A percentile compares a stretch with the other conserved stretches of the same genome.
phyloP scores from a whole-genome alignment of 1,284 basidiomycete genomes.

The Megacollybia platyphylla region DNA sequence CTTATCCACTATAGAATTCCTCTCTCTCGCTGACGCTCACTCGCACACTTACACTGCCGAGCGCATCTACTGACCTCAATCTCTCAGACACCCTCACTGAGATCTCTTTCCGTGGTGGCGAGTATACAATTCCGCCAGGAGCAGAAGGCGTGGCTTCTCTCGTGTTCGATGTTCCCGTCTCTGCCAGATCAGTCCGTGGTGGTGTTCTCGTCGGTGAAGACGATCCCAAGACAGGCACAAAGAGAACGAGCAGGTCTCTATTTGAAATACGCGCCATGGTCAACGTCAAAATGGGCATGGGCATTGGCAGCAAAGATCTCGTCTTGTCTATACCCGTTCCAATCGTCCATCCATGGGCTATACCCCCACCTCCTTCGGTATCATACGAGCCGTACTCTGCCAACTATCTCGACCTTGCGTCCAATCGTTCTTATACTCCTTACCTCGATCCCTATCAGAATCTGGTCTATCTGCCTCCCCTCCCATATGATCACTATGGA shows the following conservation, averaged over 20 bases:
- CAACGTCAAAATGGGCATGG: conserved; percentile 45
- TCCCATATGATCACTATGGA: conserved; percentile 9
- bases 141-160: conserved; percentile 64
- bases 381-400: conserved; percentile 6
- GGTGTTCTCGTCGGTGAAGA: conserved; percentile 30
- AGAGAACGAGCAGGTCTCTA: conserved; percentile 30
- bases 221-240: conserved; percentile 19
- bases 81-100: conserved; percentile 56
- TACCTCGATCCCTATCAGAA: conserved; percentile 5
- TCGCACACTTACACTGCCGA: conserved; percentile 44
- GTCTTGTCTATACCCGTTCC: conserved; percentile 46
- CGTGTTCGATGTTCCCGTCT: conserved; percentile 58
- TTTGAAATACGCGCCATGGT: conserved; percentile 54
- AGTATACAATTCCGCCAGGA: conserved; percentile 60
- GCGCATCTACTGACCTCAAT: conserved; percentile 27
- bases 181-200: conserved; percentile 48
- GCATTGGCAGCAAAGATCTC: conserved; percentile 59
- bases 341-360: conserved; percentile 47
- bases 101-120: conserved; percentile 55
- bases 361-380: conserved; percentile 15
- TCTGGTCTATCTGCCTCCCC: conserved; percentile 4
- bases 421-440: conserved; percentile 10
- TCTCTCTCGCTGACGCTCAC: conserved; percentile 46
- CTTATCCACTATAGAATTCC: conserved; percentile 34
- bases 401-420: conserved; percentile 3